These are phyloP conservation scores for Brassica incana DNA, from an alignment of 345 rosid genomes.

Conservation along the genomic window DNA sequence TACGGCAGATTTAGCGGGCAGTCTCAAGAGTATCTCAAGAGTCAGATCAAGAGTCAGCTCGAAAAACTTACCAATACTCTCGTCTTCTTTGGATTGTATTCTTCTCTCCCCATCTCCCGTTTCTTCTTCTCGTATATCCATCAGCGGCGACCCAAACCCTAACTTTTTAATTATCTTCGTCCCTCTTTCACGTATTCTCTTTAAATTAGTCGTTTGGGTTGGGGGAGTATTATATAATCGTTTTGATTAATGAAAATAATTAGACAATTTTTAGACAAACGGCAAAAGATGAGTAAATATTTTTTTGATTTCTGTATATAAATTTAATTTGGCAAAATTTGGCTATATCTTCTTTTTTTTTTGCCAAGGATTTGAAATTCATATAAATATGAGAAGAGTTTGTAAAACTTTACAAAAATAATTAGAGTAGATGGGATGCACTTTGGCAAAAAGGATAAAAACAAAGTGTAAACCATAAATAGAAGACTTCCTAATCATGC, in stretches of 20 bases:
- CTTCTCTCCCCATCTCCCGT: background rate
- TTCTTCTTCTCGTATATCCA: slow-evolving; percentile 1
- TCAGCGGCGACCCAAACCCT: background rate
- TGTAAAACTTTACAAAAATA: too few relatives aligned
- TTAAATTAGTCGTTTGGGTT: background rate
- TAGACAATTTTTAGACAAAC: background rate
- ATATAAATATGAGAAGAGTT: too few relatives aligned
- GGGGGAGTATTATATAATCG: background rate
- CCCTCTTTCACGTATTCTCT: background rate
- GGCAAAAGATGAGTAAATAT: background rate
- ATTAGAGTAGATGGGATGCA: too few relatives aligned
- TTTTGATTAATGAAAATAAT: background rate
- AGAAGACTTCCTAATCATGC: too few relatives aligned
- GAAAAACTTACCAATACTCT: background rate
- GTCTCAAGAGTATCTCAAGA: background rate
- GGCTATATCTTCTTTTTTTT: too few relatives aligned
- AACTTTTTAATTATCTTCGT: background rate
- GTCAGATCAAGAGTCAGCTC: background rate
- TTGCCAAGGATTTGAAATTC: too few relatives aligned
- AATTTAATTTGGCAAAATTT: too few relatives aligned
- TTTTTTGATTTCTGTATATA: background rate
- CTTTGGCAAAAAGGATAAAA: too few relatives aligned
- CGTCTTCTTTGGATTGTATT: background rate
- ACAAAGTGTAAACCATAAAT: too few relatives aligned
- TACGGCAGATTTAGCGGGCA: background rate